These are phyloP conservation scores for Beta vulgaris DNA, from an alignment of 148 eudicot genomes.

Conservation along the genomic window DNA sequence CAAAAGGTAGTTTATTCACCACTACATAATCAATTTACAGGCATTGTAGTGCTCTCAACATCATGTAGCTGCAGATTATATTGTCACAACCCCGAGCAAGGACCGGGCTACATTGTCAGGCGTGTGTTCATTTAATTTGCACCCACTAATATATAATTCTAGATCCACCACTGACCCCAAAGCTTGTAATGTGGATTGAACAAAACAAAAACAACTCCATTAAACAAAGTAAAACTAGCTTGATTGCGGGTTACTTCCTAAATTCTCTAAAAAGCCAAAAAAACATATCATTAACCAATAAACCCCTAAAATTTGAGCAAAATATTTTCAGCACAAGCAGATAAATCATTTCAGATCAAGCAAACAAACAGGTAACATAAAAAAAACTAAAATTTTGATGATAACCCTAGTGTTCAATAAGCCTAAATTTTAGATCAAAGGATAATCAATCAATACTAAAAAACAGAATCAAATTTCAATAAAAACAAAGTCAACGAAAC, in stretches of 20 bases:
- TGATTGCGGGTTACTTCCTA: neutral
- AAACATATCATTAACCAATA: neutral
- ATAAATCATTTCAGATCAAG: neutral
- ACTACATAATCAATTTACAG: neutral
- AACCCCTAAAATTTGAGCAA: neutral
- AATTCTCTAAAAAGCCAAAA: neutral
- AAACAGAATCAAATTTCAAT: neutral
- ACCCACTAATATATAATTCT: too few species aligned
- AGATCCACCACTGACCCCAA: too few species aligned
- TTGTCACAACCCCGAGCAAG: too few species aligned
- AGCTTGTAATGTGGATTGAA: neutral
- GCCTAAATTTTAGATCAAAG: constrained; percentile 4
- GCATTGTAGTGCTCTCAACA: neutral
- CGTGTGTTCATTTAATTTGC: too few species aligned
- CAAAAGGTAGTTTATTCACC: neutral
- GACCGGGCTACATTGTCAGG: too few species aligned
- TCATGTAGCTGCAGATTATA: neutral
- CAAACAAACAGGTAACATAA: neutral
- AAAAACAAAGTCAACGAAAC: neutral
- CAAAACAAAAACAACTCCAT: neutral
- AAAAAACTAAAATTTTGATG: neutral
- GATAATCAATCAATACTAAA: neutral
- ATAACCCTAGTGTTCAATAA: neutral
- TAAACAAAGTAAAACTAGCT: constrained; percentile 1
- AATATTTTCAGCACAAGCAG: neutral